Percentiles rank a stretch among this genome's conserved stretches.
phyloP scores from a whole-genome alignment of 495 filamentous ascomycete genomes.

The Thozetella sp. region DNA sequence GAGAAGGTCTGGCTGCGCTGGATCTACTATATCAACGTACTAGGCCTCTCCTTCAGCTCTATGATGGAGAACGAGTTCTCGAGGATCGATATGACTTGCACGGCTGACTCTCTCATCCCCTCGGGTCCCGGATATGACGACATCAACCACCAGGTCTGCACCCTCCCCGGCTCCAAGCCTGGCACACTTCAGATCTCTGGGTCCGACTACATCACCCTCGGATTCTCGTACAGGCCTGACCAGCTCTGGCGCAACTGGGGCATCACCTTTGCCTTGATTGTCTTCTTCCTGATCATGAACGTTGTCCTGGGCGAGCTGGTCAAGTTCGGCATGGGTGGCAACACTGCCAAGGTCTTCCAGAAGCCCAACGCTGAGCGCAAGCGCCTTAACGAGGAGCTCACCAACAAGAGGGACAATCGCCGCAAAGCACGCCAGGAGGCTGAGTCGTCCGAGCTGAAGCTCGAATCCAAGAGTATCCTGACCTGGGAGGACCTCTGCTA shows the following conservation, averaged over 20 bases:
- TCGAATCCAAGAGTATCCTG: constrained; percentile 69
- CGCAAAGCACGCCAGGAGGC: constrained; percentile 51
- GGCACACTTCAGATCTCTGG: constrained; percentile 63
- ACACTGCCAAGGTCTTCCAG: constrained; percentile 72
- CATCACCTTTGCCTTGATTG: constrained; percentile 68
- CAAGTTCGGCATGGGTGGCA: constrained; percentile 76
- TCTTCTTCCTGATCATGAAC: constrained; percentile 69
- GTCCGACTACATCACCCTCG: constrained; percentile 60
- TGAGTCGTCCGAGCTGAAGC: constrained; percentile 56
- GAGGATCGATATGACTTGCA: constrained; percentile 62
- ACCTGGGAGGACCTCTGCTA: constrained; percentile 83
- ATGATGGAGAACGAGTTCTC: constrained; percentile 87
- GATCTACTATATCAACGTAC: constrained; percentile 81
- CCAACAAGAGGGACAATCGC: constrained; percentile 54
- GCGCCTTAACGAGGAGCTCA: constrained; percentile 65
- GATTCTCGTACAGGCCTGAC: constrained; percentile 60
- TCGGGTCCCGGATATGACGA: constrained; percentile 64
- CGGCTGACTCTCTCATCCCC: constrained; percentile 64
- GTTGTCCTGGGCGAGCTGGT: constrained; percentile 75
- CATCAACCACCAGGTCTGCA: constrained; percentile 74
- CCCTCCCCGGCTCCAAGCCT: constrained; percentile 66
- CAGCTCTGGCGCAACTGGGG: constrained; percentile 80
- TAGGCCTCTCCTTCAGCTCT: constrained; percentile 72
- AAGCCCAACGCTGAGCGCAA: constrained; percentile 73
- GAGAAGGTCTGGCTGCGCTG: constrained; percentile 76